Evolutionary conservation across 208 protist species (phyloP), one percentile per base, ranked within the genome.

Genomic region (Lotmaria passim): DNA sequence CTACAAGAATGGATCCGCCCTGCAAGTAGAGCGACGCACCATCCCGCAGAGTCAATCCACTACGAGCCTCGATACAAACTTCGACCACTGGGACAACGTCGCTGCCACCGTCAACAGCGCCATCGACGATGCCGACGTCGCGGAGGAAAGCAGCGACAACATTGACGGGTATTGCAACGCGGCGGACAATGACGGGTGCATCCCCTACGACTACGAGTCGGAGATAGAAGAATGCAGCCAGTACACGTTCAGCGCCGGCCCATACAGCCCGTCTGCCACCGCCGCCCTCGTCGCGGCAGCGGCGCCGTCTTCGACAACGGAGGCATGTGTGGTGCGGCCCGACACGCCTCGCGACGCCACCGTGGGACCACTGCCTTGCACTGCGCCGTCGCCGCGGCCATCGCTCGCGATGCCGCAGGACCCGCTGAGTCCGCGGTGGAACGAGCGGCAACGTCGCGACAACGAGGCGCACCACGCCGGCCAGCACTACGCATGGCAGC

Each of bases 151-250:
- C 57, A 51, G 23, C 57, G n/a, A 63, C 46, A 51, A 23, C 52
- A n/a, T 7, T 39, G 38, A 61, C 3, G 4, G 21, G n/a, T 23
- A 51, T 48, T 58, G 38, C 36, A 43, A 43, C 31, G 31, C 15
- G 43, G 59, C 24, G 34, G 47, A 34, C 5, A 34, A 48, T 5
- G 33, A 39, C 2, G 72, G 53, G 8, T 71, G 43, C 57, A 75
- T 78, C 24, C 72, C 65, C 15, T 78, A 81, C 31, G 82, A 91
- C 64, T 91, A 91, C 64, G 85, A 82, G 28, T 70, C 69, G 19
- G 85, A 87, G 71, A 79, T 91, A 50, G 82, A 87, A 70, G 79
- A 77, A 11, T 87, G 85, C 68, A 73, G 79, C 17, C 73, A 76
- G 50, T 86, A 87, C 60, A 80, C 60, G 46, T 90, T 90, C 69